Percentiles rank a stretch among this genome's conserved stretches.
Evolutionary conservation across 116 monocot genomes (phyloP).

Genomic region (Trichopus zeylanicus): DNA sequence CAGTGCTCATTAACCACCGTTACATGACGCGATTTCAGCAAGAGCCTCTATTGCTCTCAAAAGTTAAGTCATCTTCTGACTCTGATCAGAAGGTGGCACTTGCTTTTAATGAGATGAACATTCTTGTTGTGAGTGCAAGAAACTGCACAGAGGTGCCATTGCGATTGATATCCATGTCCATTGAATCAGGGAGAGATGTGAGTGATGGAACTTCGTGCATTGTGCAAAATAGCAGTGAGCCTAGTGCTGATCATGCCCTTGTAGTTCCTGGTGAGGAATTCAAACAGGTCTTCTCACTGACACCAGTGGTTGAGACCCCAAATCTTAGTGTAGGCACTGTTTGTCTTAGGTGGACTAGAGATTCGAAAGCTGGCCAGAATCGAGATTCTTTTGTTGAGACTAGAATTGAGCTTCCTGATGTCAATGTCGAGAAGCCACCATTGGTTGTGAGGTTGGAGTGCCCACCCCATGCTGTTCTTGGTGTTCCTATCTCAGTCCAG

Average conservation of each 20-base stretch:
- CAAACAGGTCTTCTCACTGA: constrained; percentile 66
- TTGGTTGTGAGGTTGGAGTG: constrained; percentile 63
- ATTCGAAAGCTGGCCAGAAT: constrained; percentile 9
- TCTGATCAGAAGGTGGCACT: constrained; percentile 34
- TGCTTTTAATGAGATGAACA: constrained; percentile 51
- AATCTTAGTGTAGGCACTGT: constrained; percentile 50
- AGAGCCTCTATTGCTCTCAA: constrained; percentile 77
- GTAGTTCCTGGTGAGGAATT: constrained; percentile 76
- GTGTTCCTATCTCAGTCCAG: constrained; percentile 59
- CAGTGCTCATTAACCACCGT: constrained; percentile 51
- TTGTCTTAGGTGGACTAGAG: constrained; percentile 54
- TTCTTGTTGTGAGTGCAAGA: constrained; percentile 62
- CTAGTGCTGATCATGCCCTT: constrained; percentile 16
- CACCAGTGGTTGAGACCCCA: constrained; percentile 31
- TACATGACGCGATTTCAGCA: constrained; percentile 74
- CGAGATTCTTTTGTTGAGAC: constrained; percentile 20
- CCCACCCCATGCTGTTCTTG: constrained; percentile 80
- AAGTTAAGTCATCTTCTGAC: constrained; percentile 28
- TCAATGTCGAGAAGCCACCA: constrained; percentile 63
- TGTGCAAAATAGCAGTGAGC: constrained; percentile 28
- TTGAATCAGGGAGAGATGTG: constrained; percentile 27
- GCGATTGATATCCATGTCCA: constrained; percentile 36
- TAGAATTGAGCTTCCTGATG: constrained; percentile 59
- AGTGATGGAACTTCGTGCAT: constrained; percentile 19
- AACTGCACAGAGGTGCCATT: constrained; percentile 87